A percentile compares a stretch with the other conserved stretches of the same genome.
These are phyloP conservation scores for Colletotrichum agaves DNA, from an alignment of 2,329 filamentous ascomycete species.

Conservation along the genomic window DNA sequence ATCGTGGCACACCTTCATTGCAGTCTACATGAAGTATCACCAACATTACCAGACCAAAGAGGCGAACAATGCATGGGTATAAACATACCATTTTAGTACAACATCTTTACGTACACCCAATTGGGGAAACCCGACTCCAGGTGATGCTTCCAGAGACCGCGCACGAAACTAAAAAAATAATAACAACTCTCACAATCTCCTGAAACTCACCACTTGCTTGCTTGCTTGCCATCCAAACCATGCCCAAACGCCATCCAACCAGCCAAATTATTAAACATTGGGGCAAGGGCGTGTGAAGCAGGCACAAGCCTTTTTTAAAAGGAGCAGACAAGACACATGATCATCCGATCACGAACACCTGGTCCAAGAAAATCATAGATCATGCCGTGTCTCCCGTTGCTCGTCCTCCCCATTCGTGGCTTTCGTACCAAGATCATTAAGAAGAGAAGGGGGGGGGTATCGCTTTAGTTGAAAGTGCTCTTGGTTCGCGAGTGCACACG, in stretches of 20 bases:
- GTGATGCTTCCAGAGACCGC: slow-evolving; percentile 32
- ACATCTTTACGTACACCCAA: slow-evolving; percentile 33
- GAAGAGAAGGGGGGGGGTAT: slow-evolving; percentile 30
- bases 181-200: slow-evolving; percentile 28
- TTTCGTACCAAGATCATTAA: slow-evolving; percentile 33
- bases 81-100: slow-evolving; percentile 35
- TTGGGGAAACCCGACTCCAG: slow-evolving; percentile 28
- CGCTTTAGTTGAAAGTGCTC: slow-evolving; percentile 62
- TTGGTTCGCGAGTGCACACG: slow-evolving; percentile 67
- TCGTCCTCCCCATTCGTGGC: slow-evolving; percentile 27
- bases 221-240: slow-evolving; percentile 30
- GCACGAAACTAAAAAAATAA: slow-evolving; percentile 23
- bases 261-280: slow-evolving; percentile 34
- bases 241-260: slow-evolving; percentile 33
- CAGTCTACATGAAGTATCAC: neutral
- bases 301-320: slow-evolving; percentile 23
- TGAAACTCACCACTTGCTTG: slow-evolving; percentile 24
- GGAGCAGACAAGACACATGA: slow-evolving; percentile 36
- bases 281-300: slow-evolving; percentile 22
- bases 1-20: neutral
- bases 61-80: neutral
- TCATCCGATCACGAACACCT: slow-evolving; percentile 37
- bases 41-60: neutral
- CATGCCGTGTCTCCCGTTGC: slow-evolving; percentile 33
- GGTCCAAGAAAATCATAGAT: slow-evolving; percentile 39